Evolutionary conservation across 257 asterid genomes (phyloP).

Genomic region (Primulina eburnea): DNA sequence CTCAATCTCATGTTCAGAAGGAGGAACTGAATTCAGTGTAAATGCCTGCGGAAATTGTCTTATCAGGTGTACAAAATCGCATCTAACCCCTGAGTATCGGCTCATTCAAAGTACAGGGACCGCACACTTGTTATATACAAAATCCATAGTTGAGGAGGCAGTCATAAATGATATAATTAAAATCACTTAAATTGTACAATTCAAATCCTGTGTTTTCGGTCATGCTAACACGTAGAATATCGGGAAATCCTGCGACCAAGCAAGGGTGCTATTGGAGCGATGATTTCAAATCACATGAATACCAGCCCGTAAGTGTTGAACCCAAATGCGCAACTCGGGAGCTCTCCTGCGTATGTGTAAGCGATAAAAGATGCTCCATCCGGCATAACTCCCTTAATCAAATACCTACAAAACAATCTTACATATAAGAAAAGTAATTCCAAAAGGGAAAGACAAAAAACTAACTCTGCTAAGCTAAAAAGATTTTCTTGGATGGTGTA

Average conservation of each 20-base stretch:
- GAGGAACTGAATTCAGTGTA: slow-evolving; percentile 85
- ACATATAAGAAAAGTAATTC: background rate
- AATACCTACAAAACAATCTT: slow-evolving; percentile 41
- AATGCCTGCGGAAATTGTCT: slow-evolving; percentile 52
- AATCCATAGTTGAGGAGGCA: background rate
- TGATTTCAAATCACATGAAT: background rate
- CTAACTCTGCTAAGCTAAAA: background rate
- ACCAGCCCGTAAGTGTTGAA: slow-evolving; percentile 83
- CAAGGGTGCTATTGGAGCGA: background rate
- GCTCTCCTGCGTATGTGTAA: slow-evolving; percentile 61
- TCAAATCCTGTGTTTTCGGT: too few species aligned
- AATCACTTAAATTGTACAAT: too few species aligned
- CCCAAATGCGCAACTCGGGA: slow-evolving; percentile 92
- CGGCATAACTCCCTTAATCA: slow-evolving; percentile 50
- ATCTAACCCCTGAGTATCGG: too few species aligned
- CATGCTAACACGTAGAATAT: too few species aligned
- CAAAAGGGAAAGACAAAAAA: background rate
- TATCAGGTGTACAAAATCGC: background rate
- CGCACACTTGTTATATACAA: background rate
- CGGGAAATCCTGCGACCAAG: too few species aligned
- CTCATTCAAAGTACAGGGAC: background rate
- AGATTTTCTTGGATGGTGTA: background rate
- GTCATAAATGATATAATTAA: too few species aligned
- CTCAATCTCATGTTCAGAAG: slow-evolving; percentile 56
- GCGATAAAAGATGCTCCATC: slow-evolving; percentile 35